Evolutionary conservation across 192 early-diverging fungal species (phyloP), one percentile per base, ranked within the genome.

Genomic region (Spizellomyces sp.): DNA sequence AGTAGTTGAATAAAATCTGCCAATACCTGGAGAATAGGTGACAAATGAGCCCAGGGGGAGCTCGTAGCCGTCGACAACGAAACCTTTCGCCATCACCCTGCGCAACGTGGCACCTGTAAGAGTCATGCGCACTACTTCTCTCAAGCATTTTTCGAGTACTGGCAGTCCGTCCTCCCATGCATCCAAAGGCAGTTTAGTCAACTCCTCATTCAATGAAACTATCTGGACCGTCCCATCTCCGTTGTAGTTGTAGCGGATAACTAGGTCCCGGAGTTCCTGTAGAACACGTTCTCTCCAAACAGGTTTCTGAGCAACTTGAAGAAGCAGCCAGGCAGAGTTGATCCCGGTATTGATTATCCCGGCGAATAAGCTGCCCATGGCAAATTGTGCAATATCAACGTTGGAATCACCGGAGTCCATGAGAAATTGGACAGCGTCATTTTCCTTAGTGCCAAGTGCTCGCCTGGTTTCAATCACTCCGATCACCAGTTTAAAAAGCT

Each of bases 271-370:
- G 50, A 54, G 50, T 54, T 54, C 50, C 17, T 4, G 1, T 19
- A n/a, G 14, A 19, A 54, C 17, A 19, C 50, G 50, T 54, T 54
- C 50, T 12, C 50, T 12, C 50, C 50, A 54, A 19, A 54, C 17
- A 19, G 50, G 50, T 19, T 54, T 54, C 14, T 54, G 50, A 19
- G 50, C 50, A 12, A 54, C 17, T 54, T 54, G 50, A 19, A 54
- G 50, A n/a, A 54, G 50, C 50, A 54, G 50, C 50, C 50, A 54
- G 50, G 50, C 50, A 12, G 50, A 54, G 50, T 54, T 54, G 50
- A 54, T 54, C 1, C 50, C 50, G 17, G 50, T 54, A 19, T 54
- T 54, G 50, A 54, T 54, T n/a, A 54, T 54, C 2, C 50, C 50
- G 17, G 50, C 50, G 17, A 54, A 54, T 12, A 54, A 19, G 17